Conservation (phyloP, 768 basidiomycete genomes). For the Lentinus tigrinus region DNA sequence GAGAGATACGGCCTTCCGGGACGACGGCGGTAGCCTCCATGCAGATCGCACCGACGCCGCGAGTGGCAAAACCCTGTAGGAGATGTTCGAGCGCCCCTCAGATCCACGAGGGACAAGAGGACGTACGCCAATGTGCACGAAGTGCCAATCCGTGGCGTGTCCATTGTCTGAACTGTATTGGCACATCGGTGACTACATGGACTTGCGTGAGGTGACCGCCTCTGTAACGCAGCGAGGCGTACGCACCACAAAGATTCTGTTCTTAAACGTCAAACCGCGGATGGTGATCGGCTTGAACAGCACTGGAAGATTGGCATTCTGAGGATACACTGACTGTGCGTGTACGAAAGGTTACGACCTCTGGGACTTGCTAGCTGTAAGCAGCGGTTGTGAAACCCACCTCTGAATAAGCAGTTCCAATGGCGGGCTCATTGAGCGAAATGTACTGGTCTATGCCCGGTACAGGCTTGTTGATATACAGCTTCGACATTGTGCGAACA, state of each 20-base stretch:
- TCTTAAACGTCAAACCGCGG: constrained; percentile 63
- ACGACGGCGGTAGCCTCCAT: constrained; percentile 76
- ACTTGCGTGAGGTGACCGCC: background rate
- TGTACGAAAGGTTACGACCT: too few relatives aligned
- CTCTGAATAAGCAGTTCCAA: constrained; percentile 43
- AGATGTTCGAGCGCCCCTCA: background rate
- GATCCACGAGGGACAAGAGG: background rate
- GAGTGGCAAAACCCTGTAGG: constrained; percentile 56
- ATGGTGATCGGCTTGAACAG: constrained; percentile 70
- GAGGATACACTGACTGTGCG: constrained; percentile 30
- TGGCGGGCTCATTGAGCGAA: constrained; percentile 56
- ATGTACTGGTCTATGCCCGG: constrained; percentile 54
- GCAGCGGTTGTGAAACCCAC: too few relatives aligned
- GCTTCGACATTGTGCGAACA: background rate
- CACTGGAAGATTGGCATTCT: constrained; percentile 51
- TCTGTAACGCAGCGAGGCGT: background rate
- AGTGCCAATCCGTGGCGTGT: constrained; percentile 79
- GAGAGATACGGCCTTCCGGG: constrained; percentile 75
- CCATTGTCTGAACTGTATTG: constrained; percentile 76
- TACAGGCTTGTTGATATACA: constrained; percentile 45
- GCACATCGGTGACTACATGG: constrained; percentile 70
- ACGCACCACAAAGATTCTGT: constrained; percentile 67
- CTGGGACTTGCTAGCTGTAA: too few relatives aligned
- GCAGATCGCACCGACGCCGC: constrained; percentile 68
- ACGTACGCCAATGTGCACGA: constrained; percentile 70